These are phyloP conservation scores for Debaryomycetaceae sp. DNA, from an alignment of 1,139 yeast genomes.

Conservation along the genomic window DNA sequence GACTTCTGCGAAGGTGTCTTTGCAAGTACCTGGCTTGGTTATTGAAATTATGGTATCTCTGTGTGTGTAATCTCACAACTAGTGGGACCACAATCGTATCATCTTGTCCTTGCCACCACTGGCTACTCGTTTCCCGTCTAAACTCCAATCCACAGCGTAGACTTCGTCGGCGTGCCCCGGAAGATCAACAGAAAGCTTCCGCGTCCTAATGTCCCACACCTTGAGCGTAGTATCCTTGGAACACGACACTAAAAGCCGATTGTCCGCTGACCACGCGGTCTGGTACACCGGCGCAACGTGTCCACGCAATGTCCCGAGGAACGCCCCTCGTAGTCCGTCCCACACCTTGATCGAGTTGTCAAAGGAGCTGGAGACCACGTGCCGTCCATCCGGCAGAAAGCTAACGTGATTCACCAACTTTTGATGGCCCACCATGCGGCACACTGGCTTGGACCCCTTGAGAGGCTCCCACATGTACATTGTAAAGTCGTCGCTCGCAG, in stretches of 20 bases:
- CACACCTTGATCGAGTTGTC: conserved; percentile 91
- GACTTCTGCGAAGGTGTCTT: too few species aligned
- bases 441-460: conserved; percentile 68
- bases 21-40: too few species aligned
- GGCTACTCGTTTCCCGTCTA: conserved; percentile 85
- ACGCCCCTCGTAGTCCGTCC: conserved; percentile 93
- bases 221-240: conserved; percentile 95
- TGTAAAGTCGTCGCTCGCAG: conserved; percentile 95
- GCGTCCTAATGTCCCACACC: conserved; percentile 90
- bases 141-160: conserved; percentile 96
- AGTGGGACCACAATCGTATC: conserved; percentile 88
- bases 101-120: conserved; percentile 96
- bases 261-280: conserved; percentile 98
- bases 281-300: conserved; percentile 98
- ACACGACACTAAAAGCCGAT: conserved; percentile 80
- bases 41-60: too few species aligned
- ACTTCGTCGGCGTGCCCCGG: conserved; percentile 97
- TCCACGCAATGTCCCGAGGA: conserved; percentile 83
- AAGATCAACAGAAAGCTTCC: conserved; percentile 74
- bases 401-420: conserved; percentile 92
- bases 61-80: conserved; percentile 4
- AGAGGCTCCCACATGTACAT: conserved; percentile 96
- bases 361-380: conserved; percentile 85
- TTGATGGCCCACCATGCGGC: conserved; percentile 96
- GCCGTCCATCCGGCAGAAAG: conserved; percentile 91